Evolutionary conservation across 1,139 yeast genomes (phyloP).

Genomic region (Hansenula sp.): DNA sequence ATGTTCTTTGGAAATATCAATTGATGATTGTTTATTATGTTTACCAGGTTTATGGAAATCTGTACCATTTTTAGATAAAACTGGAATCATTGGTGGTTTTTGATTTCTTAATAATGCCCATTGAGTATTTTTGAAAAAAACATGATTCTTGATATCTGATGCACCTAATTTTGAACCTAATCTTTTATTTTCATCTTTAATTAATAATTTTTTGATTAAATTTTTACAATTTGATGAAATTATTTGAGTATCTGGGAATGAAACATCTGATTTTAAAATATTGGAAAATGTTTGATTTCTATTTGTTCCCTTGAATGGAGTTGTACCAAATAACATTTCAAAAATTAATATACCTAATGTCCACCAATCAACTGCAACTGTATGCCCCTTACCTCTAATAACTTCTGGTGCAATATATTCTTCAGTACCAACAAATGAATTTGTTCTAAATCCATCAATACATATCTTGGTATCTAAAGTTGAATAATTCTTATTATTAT

Average conservation of each 20-base stretch:
- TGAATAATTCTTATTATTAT: constrained; percentile 22
- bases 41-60: constrained; percentile 28
- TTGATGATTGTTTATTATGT: constrained; percentile 16
- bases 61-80: constrained; percentile 56
- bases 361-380: constrained; percentile 99
- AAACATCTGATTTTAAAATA: constrained; percentile 77
- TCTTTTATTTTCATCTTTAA: constrained; percentile 84
- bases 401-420: constrained; percentile 99
- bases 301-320: constrained; percentile 91
- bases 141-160: constrained; percentile 85
- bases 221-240: constrained; percentile 74
- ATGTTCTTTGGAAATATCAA: constrained; percentile 31
- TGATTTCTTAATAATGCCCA: constrained; percentile 94
- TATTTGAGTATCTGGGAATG: constrained; percentile 56
- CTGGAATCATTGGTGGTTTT: constrained; percentile 93
- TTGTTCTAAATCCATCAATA: constrained; percentile 92
- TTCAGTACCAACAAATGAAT: constrained; percentile 97
- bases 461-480: constrained; percentile 85
- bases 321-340: constrained; percentile 93
- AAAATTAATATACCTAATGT: constrained; percentile 86
- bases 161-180: constrained; percentile 93
- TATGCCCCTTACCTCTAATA: constrained; percentile 93
- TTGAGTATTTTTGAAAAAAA: constrained; percentile 83
- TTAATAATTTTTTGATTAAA: constrained; percentile 72
- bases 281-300: constrained; percentile 88